Base-by-base conservation (phyloP, 1,284 basidiomycete species). In the Flammula alnicola region DNA sequence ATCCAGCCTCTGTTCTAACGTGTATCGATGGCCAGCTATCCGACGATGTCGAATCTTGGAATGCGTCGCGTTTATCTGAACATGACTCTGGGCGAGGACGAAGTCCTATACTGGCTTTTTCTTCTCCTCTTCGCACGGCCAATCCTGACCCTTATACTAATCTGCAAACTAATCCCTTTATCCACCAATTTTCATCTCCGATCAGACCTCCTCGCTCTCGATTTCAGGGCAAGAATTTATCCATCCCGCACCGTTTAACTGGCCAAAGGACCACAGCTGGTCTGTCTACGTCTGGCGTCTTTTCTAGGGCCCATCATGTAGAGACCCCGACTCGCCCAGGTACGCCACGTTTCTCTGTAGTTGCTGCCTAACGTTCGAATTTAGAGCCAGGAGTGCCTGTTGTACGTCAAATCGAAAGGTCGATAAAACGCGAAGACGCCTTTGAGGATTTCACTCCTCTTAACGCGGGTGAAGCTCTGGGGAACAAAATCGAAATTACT, bases 51-150 rank as follows among this genome's bases (percentile, higher is more conserved):
- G 16, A 36, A 30, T 12, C 11, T 17, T 9, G 11, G n/a, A 3
- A 20, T 29, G 20, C 16, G 23, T 16, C 16, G 22, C n/a, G 25
- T n/a, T 4, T n/a, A 22, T 29, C 23, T 29, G 31, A 26, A 16
- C 1, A 16, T 5, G 11, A 23, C 3, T 25, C 20, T 3, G 14
- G 25, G 35, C 9, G 16, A 22, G 27, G 25, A 14, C 25, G 22
- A 14, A 47, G 17, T 16, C 25, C 36, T 4, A 7, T 39, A 3
- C 10, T 31, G 5, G 39, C 52, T 10, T 44, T 49, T 26, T 46
- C 47, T 2, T 53, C 54, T 41, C 48, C 41, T 3, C 26, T 12
- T 33, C 12, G 20, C 12, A 16, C 31, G 7, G 32, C 37, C 22
- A 17, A 31, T 6, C 23, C 11, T 42, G n/a, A n/a, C 17, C 12